phyloP scores from a whole-genome alignment of 176 grass and related monocot genomes.

The Tillandsia leiboldiana region DNA sequence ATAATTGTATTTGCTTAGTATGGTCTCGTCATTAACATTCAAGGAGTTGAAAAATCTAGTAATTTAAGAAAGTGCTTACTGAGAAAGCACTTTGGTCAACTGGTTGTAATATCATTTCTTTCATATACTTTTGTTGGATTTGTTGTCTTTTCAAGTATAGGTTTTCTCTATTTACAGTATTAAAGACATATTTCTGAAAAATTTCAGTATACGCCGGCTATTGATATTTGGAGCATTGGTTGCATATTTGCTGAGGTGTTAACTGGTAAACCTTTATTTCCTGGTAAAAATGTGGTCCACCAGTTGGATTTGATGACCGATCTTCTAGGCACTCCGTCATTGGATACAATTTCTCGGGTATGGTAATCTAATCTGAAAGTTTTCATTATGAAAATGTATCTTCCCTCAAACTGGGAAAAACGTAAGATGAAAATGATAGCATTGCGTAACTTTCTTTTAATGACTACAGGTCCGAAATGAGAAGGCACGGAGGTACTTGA shows the following conservation, averaged over 20 bases:
- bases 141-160: neutral
- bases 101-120: neutral
- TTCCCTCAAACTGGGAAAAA: neutral
- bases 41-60: neutral
- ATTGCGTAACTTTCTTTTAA: neutral
- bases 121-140: neutral
- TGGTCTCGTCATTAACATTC: neutral
- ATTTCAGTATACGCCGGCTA: constrained; percentile 97
- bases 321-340: constrained; percentile 85
- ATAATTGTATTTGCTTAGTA: neutral
- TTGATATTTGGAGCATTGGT: constrained; percentile 99
- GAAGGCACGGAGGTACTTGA: constrained; percentile 92
- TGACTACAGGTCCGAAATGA: constrained; percentile 76
- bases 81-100: neutral
- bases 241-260: constrained; percentile 98
- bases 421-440: neutral
- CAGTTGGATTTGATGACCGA: constrained; percentile 99
- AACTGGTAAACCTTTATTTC: constrained; percentile 92
- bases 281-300: constrained; percentile 99
- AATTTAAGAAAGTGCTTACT: neutral
- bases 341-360: constrained; percentile 98
- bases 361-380: neutral
- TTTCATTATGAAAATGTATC: neutral
- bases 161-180: neutral
- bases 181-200: constrained; percentile 24